Base-by-base conservation (phyloP, 163 green algal genomes). In the Chlorella variabilis region DNA sequence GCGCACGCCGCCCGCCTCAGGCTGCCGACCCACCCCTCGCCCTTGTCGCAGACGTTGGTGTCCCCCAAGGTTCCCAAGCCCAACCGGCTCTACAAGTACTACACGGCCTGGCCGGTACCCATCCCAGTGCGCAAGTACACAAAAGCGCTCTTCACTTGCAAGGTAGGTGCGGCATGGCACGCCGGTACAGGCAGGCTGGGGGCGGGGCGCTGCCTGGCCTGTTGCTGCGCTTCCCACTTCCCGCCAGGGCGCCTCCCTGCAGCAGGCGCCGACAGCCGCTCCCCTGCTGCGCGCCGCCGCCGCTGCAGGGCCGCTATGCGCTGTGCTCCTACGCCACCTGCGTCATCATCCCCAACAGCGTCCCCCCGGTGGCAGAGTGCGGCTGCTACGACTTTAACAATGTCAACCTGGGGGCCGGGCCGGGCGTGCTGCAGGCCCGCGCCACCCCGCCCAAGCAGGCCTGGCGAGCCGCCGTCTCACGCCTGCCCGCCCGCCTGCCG, bases 281-380 rank as follows among this genome's bases (percentile, higher is more conserved):
- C 45, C 45, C 11, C 45, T 23, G 11, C 11, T 15, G 15, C 15
- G 45, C 45, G 11, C 45, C 45, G 15, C 15, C 15, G 11, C 45
- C 15, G 45, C 11, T 45, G 62, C 62, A 70, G 62, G 68, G 68
- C 68, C n/a, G 61, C 13, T 75, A 45, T 29, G 68, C 68, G 1
- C 42, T 75, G n/a, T 75, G 68, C 68, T 29, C 68, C 2, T 75
- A 62, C n/a, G 68, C 68, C 9, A 62, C 42, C 7, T 75, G 68
- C 29, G 68, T 75, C 1, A 36, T 27, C 0, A 75, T 75, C 68
- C 42, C 42, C 9, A 59, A 59, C 41, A 61, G 41, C 68, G 61
- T 62, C 68, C 68, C 68, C 2, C 68, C 45, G 1, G 68, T 75
- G 9, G 68, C 68, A 3, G 68, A 75, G 42, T 75, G 68, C 42